These are phyloP conservation scores for Fusarium xyrophilum DNA, from an alignment of 2,329 filamentous ascomycete genomes.

Conservation along the genomic window DNA sequence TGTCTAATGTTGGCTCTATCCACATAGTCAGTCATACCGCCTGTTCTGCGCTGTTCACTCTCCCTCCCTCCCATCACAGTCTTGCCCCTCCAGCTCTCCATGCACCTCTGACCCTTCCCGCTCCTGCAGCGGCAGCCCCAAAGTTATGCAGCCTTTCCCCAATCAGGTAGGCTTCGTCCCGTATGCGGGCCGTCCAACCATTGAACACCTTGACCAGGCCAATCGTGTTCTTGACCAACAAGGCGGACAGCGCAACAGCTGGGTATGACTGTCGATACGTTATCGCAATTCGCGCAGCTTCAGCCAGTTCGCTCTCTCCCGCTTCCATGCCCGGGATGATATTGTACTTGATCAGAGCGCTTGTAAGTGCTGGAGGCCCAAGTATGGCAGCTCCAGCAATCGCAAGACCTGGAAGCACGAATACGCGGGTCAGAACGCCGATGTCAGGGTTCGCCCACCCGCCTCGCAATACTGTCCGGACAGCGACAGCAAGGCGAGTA, in stretches of 20 bases:
- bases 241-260: constrained; percentile 58
- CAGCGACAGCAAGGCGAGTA: constrained; percentile 75
- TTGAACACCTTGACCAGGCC: constrained; percentile 68
- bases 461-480: constrained; percentile 74
- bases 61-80: constrained; percentile 43
- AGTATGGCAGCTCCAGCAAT: constrained; percentile 68
- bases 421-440: constrained; percentile 79
- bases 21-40: not conserved
- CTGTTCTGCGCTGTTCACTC: not conserved
- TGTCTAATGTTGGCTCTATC: constrained; percentile 5
- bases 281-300: constrained; percentile 45
- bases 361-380: constrained; percentile 67
- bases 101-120: constrained; percentile 45
- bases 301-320: constrained; percentile 36
- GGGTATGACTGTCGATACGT: constrained; percentile 75
- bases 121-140: constrained; percentile 57
- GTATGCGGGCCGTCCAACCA: constrained; percentile 79
- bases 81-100: constrained; percentile 49
- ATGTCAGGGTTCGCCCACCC: constrained; percentile 84
- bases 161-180: constrained; percentile 95
- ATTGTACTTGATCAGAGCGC: constrained; percentile 40
- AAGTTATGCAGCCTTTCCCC: constrained; percentile 96
- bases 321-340: constrained; percentile 25
- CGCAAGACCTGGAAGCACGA: constrained; percentile 77
- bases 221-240: constrained; percentile 52